Conservation (phyloP, 805 yeast genomes). For the Candida orba region DNA sequence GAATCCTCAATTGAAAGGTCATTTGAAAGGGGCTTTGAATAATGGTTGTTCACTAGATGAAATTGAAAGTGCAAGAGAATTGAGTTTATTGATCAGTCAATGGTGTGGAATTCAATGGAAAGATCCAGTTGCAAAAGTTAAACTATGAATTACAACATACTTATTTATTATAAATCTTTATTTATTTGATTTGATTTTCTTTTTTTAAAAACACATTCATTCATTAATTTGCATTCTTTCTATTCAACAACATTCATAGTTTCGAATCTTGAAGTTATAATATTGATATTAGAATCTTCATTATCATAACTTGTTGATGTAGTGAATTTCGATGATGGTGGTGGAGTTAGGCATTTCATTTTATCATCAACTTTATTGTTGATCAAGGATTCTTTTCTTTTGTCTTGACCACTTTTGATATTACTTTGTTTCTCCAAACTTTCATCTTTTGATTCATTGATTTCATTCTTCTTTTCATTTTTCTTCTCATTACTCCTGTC, state of each 20-base stretch:
- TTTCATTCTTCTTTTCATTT: neutral
- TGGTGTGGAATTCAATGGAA: conserved; percentile 73
- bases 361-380: neutral
- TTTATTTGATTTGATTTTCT: neutral
- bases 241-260: conserved; percentile 11
- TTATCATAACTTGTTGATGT: conserved; percentile 2
- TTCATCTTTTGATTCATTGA: neutral
- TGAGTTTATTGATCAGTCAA: conserved; percentile 57
- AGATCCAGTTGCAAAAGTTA: conserved; percentile 29
- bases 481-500: conserved; percentile 1
- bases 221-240: neutral
- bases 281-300: neutral
- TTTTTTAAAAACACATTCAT: neutral
- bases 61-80: conserved; percentile 47
- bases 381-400: neutral
- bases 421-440: neutral
- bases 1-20: conserved; percentile 88
- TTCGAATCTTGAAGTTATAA: conserved; percentile 3
- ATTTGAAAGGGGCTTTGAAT: conserved; percentile 77
- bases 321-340: conserved; percentile 7
- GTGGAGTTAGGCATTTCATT: conserved; percentile 15
- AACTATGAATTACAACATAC: neutral
- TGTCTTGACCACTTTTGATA: neutral
- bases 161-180: neutral
- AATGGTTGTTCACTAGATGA: conserved; percentile 66